Evolutionary conservation across 805 yeast genomes (phyloP).

Genomic region (Candida parachauliodes): DNA sequence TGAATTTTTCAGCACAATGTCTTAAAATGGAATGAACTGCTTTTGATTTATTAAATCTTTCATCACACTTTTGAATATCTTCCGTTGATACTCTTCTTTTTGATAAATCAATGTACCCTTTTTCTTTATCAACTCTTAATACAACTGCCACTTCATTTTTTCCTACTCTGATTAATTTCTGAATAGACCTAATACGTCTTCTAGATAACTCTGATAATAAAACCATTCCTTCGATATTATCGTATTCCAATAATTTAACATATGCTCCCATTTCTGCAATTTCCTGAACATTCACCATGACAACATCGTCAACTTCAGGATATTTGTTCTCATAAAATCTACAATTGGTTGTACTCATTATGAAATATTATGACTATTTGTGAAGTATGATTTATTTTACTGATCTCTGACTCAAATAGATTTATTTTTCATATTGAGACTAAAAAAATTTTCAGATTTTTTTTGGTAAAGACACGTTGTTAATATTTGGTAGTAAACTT

Average conservation of each 20-base stretch:
- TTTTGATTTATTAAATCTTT: slow-evolving; percentile 92
- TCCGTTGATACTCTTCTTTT: slow-evolving; percentile 98
- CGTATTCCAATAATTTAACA: slow-evolving; percentile 92
- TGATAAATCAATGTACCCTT: slow-evolving; percentile 95
- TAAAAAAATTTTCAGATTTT: slow-evolving; percentile 2
- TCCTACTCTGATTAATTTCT: slow-evolving; percentile 95
- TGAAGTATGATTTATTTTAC: neutral
- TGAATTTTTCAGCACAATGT: slow-evolving; percentile 97
- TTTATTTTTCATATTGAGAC: neutral
- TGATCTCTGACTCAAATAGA: neutral
- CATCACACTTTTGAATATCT: slow-evolving; percentile 96
- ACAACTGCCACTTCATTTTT: slow-evolving; percentile 98
- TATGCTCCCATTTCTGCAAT: slow-evolving; percentile 99
- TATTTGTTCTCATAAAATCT: slow-evolving; percentile 97
- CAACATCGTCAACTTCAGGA: slow-evolving; percentile 98
- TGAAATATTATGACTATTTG: neutral
- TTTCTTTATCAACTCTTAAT: slow-evolving; percentile 95
- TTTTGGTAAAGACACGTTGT: slow-evolving; percentile 3
- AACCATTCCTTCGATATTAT: slow-evolving; percentile 98
- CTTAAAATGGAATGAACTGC: slow-evolving; percentile 97
- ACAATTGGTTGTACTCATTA: slow-evolving; percentile 84
- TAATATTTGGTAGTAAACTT: too few species aligned
- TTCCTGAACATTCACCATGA: slow-evolving; percentile 97
- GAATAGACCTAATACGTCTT: slow-evolving; percentile 98
- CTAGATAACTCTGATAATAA: slow-evolving; percentile 92